Evolutionary conservation across 495 filamentous ascomycete species (phyloP), one percentile per base, ranked within the genome.

Genomic region (Penicillium canariense): DNA sequence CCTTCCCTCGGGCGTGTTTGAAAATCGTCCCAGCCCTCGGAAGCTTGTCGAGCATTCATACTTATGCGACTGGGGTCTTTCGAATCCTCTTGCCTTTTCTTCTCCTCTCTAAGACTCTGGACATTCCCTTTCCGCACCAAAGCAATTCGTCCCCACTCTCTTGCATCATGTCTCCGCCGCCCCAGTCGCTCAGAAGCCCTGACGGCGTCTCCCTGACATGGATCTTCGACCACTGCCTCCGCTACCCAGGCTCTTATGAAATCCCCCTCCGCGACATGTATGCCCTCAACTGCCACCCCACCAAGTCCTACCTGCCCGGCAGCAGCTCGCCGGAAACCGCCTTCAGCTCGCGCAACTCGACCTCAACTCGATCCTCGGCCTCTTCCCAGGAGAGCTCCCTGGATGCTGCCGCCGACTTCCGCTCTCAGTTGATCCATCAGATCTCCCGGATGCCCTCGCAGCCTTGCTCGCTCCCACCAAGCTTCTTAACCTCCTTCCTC

Each of bases 191-290:
- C 45, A 67, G 66, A 43, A 56, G 56, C 46, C 69, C 69, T 5
- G 69, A 79, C 63, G 80, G 79, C 40, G 68, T 73, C 36, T 67
- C 74, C 7, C 70, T 78, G 46, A 74, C 72, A 36, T 82, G 80
- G 80, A 85, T 90, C 54, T 77, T 90, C 42, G 87, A 90, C 48
- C 87, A 90, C 63, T 75, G 85, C 50, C 68, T 86, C 38, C 78
- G 85, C 30, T 84, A 88, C 64, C 83, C 85, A 8, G 77, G 75
- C 52, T 77, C 76, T 28, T 88, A 88, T 62, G 87, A 89, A 60
- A 84, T 90, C 35, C 87, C 87, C 14, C 75, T 90, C 18, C 81
- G 86, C 47, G 87, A 83, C 52, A 88, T 89, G 78, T 90, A 90
- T 66, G 79, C 78, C 12, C 75, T 90, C 67, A 90, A 90, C 61